Base-by-base conservation (phyloP, 441 rosid genomes). In the Macaranga tanarius region DNA sequence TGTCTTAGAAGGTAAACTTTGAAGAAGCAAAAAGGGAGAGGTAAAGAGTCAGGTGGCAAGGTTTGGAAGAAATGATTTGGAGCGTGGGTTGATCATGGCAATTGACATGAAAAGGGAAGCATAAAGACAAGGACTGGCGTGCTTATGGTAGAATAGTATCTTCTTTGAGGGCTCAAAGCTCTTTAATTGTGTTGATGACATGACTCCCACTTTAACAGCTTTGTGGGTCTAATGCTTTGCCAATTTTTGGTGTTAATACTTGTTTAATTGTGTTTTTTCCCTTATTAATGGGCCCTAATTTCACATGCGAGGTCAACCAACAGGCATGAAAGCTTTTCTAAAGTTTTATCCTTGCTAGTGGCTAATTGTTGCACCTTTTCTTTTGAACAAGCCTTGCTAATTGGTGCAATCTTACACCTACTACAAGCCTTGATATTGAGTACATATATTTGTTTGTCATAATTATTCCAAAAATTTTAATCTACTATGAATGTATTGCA, bases 61-160 rank as follows among this genome's bases (percentile, higher is more conserved):
- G 69, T 67, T 60, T 69, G 77, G 81, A 82, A 54, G 88, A 68
- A 82, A 89, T 87, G 89, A 89, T 89, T 81, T 70, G 77, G 82
- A 48, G 81, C 76, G 83, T 79, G 89, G 86, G 68, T 28, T 72
- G 79, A 89, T 84, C 85, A 86, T 86, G 82, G 79, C 67, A 67
- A 50, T 50, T 64, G 73, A 57, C 75, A 67, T 44, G 8, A 38
- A 71, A 78, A 69, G 63, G 67, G 44, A 54, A 48, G 38, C 22
- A 5, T 50, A 52, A 78, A 58, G 67, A 54, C 48, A 59, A 76
- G 55, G 25, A 65, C 45, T 72, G 76, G 91, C 86, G 84, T 84
- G 92, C 85, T 67, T 62, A 73, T 69, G 73, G 67, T 67, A 58
- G 73, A 28, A 56, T 8, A 67, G 57, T 20, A 56, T 23, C 50